phyloP scores from a whole-genome alignment of 148 eudicot genomes.

The Pharnaceum exiguum region DNA sequence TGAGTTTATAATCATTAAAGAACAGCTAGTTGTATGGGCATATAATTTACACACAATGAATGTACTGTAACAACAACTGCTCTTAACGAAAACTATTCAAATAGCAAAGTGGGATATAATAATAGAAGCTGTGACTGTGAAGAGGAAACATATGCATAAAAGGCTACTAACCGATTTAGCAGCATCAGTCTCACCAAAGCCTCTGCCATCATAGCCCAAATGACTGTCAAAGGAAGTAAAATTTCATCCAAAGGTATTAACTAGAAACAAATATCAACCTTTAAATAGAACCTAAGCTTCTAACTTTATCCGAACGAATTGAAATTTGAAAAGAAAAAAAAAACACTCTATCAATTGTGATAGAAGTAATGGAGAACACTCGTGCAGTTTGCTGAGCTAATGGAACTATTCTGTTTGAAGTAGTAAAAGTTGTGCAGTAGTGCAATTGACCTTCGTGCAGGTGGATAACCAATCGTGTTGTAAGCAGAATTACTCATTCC shows the following conservation, averaged over 20 bases:
- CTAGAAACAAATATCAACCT: not conserved
- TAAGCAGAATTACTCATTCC: constrained; percentile 92
- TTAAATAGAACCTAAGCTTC: not conserved
- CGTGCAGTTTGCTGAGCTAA: constrained; percentile 8
- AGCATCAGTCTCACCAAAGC: constrained; percentile 25
- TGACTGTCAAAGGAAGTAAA: constrained; percentile 29
- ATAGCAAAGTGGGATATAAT: too few relatives aligned
- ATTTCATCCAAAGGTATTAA: constrained; percentile 13
- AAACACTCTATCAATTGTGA: not conserved
- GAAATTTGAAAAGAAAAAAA: not conserved
- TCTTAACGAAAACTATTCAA: too few relatives aligned
- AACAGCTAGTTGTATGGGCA: too few relatives aligned
- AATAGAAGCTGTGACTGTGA: not conserved
- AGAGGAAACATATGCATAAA: not conserved
- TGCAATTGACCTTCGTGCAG: constrained; percentile 99
- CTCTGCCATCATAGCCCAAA: constrained; percentile 42
- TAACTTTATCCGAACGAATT: too few relatives aligned
- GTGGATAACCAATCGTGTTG: constrained; percentile 90
- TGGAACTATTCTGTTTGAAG: constrained; percentile 11
- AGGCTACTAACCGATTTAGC: constrained; percentile 30
- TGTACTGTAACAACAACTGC: too few relatives aligned
- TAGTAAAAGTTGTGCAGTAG: constrained; percentile 74
- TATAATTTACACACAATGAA: too few relatives aligned
- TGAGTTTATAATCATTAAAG: too few relatives aligned
- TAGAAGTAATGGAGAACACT: too few relatives aligned